A percentile compares a stretch with the other conserved stretches of the same genome.
Evolutionary conservation across 1,284 basidiomycete species (phyloP).

Genomic region (Wolfiporia cocos): DNA sequence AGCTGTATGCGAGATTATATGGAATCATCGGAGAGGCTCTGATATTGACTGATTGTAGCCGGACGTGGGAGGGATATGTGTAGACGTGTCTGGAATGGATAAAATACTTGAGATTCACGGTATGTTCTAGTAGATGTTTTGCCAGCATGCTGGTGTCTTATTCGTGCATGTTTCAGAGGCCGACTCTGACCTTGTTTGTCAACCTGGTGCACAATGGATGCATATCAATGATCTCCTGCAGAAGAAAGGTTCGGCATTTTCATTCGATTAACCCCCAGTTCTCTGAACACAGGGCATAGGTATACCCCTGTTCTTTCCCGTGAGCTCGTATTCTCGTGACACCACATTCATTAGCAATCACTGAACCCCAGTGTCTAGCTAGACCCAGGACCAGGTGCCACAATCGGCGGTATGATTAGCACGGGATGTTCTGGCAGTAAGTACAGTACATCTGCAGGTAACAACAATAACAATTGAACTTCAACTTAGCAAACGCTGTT

Average conservation of each 20-base stretch:
- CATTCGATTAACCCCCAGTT: too few relatives aligned
- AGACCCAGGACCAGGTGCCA: conserved; percentile 76
- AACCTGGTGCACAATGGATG: conserved; percentile 85
- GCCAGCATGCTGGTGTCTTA: not conserved
- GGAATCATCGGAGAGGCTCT: not conserved
- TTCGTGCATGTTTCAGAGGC: conserved; percentile 39
- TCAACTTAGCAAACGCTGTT: conserved; percentile 60
- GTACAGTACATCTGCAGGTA: conserved; percentile 18
- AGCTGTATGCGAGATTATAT: conserved; percentile 37
- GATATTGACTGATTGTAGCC: conserved; percentile 13
- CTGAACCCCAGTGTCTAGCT: conserved; percentile 42
- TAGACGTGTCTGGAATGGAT: conserved; percentile 86
- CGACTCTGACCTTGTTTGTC: conserved; percentile 79
- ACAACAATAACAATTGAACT: not conserved
- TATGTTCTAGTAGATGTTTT: too few relatives aligned
- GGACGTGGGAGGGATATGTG: conserved; percentile 25
- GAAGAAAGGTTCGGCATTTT: conserved; percentile 49
- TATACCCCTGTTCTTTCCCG: conserved; percentile 85
- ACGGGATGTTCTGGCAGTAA: conserved; percentile 77
- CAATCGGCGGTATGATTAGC: conserved; percentile 89
- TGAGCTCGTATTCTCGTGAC: conserved; percentile 29
- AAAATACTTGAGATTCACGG: conserved; percentile 75
- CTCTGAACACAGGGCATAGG: too few relatives aligned
- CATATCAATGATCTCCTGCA: conserved; percentile 75
- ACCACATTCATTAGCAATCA: too few relatives aligned